Percentiles rank a stretch among this genome's conserved stretches.
Conservation (phyloP, 495 filamentous ascomycete species). For the Penicillium daleae region DNA sequence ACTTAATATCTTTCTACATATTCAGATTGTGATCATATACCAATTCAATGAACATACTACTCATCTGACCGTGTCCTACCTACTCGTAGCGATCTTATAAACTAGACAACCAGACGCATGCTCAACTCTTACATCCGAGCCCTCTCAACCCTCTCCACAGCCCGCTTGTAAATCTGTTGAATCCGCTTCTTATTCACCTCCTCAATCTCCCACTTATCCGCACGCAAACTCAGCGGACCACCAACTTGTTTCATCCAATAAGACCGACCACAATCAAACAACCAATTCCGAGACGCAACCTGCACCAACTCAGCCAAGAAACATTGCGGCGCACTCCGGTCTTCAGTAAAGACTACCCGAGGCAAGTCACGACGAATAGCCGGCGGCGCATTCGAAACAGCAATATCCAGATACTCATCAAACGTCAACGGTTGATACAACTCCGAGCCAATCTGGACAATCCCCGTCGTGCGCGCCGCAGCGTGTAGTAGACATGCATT, state of each 20-base stretch:
- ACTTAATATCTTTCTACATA: not conserved
- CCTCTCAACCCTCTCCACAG: constrained; percentile 25
- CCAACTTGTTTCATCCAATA: constrained; percentile 42
- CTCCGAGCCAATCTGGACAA: constrained; percentile 39
- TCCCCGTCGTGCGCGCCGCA: constrained; percentile 37
- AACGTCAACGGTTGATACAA: constrained; percentile 38
- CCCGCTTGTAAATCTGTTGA: constrained; percentile 23
- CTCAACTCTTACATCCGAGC: constrained; percentile 21
- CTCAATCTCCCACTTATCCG: constrained; percentile 35
- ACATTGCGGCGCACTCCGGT: constrained; percentile 31
- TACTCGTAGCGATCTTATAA: not conserved
- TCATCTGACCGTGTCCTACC: not conserved
- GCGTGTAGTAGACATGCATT: constrained; percentile 45
- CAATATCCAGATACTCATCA: constrained; percentile 33
- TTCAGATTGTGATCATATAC: constrained; percentile 3
- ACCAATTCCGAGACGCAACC: constrained; percentile 40
- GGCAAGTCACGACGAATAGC: constrained; percentile 30
- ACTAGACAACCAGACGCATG: not conserved
- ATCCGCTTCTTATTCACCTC: constrained; percentile 30
- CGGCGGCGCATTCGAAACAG: constrained; percentile 25
- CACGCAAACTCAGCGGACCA: constrained; percentile 36
- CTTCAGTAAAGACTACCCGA: constrained; percentile 35
- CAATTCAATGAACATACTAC: not conserved
- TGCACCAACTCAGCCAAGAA: constrained; percentile 42
- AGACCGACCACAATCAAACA: constrained; percentile 43